Evolutionary conservation across 352 stramenopile genomes (phyloP).

Genomic region (Aphanomyces cochlioides): DNA sequence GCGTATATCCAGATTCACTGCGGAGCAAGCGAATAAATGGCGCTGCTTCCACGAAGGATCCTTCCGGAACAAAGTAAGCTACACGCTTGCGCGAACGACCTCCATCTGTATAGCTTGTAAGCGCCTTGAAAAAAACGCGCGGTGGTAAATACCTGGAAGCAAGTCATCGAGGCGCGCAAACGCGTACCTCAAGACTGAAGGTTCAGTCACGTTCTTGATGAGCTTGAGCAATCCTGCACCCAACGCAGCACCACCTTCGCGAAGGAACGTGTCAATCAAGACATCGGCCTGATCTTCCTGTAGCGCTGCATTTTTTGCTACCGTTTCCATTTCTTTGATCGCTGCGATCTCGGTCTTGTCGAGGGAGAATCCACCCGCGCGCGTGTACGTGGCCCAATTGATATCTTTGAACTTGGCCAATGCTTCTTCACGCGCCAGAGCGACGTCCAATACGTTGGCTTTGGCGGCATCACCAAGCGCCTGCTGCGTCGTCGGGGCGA

Average conservation of each 20-base stretch:
- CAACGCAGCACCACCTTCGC: constrained; percentile 61
- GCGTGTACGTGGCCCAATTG: constrained; percentile 87
- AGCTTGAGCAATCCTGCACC: constrained; percentile 71
- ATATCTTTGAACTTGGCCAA: constrained; percentile 85
- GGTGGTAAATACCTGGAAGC: constrained; percentile 48
- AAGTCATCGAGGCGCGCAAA: constrained; percentile 84
- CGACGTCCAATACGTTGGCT: constrained; percentile 59
- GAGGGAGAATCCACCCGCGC: constrained; percentile 71
- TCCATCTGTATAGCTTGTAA: constrained; percentile 43
- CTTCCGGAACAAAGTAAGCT: constrained; percentile 71
- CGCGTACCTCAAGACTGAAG: constrained; percentile 82
- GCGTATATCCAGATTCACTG: constrained; percentile 80
- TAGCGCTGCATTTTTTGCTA: constrained; percentile 44
- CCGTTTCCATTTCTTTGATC: constrained; percentile 76
- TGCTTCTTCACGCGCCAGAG: constrained; percentile 70
- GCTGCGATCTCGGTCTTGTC: constrained; percentile 83
- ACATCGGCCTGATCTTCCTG: constrained; percentile 25
- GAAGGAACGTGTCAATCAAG: constrained; percentile 28
- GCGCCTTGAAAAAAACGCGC: not conserved
- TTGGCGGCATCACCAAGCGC: constrained; percentile 24
- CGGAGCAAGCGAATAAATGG: constrained; percentile 80
- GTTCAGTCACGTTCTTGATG: constrained; percentile 85
- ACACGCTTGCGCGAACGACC: constrained; percentile 75
- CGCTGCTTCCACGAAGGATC: constrained; percentile 65
- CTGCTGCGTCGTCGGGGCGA: not conserved